phyloP scores from a whole-genome alignment of 805 yeast genomes.

The Saccharomyces mikatae region DNA sequence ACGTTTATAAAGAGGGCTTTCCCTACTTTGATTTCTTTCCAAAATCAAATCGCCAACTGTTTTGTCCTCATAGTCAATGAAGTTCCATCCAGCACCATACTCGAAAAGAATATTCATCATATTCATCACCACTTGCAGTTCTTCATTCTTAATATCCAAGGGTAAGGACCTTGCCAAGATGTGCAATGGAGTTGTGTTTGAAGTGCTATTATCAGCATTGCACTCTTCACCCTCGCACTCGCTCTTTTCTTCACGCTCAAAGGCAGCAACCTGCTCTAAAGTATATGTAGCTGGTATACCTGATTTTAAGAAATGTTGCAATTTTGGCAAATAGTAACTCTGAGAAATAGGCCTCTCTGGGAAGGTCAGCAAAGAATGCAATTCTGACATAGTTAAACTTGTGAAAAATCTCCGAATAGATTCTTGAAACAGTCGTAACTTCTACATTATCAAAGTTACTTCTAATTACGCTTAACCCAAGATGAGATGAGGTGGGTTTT shows the following conservation, averaged over 20 bases:
- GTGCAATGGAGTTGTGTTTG: slow-evolving; percentile 77
- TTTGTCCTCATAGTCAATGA: slow-evolving; percentile 58
- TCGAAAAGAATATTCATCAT: slow-evolving; percentile 64
- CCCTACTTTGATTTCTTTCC: slow-evolving; percentile 38
- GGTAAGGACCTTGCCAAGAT: slow-evolving; percentile 49
- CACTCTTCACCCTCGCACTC: slow-evolving; percentile 26
- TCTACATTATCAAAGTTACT: not conserved
- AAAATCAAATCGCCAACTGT: slow-evolving; percentile 81
- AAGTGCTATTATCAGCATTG: slow-evolving; percentile 30
- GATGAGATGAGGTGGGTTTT: not conserved
- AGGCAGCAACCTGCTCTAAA: slow-evolving; percentile 62
- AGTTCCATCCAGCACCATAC: slow-evolving; percentile 90
- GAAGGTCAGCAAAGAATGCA: slow-evolving; percentile 56
- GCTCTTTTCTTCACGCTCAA: slow-evolving; percentile 33
- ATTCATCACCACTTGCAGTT: slow-evolving; percentile 37
- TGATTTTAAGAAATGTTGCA: slow-evolving; percentile 41
- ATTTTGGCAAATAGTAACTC: slow-evolving; percentile 34
- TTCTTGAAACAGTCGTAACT: not conserved
- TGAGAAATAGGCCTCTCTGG: slow-evolving; percentile 43
- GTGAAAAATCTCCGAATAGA: not conserved
- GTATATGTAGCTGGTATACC: slow-evolving; percentile 85
- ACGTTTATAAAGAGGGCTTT: slow-evolving; percentile 37
- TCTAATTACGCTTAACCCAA: not conserved
- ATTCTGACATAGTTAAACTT: slow-evolving; percentile 48
- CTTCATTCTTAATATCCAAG: slow-evolving; percentile 28